Conservation (phyloP, 2,329 filamentous ascomycete species). For the Ophiostoma fasciatum region DNA sequence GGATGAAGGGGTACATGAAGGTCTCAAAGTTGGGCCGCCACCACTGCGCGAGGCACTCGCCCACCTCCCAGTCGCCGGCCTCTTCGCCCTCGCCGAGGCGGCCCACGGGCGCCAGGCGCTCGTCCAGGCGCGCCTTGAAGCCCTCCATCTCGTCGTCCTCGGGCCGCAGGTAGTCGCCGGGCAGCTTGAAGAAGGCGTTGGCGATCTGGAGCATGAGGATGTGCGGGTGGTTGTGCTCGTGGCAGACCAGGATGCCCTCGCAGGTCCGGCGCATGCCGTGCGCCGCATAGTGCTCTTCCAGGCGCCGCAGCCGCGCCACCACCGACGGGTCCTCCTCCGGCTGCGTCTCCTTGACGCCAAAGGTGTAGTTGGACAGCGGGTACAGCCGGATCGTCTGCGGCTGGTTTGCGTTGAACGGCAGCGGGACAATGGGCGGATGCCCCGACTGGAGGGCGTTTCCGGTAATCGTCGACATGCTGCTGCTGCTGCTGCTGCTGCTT, state of each 20-base stretch:
- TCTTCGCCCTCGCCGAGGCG: conserved; percentile 75
- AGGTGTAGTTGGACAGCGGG: conserved; percentile 96
- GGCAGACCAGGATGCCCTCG: conserved; percentile 92
- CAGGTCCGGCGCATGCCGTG: conserved; percentile 96
- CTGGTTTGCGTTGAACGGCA: conserved; percentile 78
- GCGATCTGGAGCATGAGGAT: conserved; percentile 98
- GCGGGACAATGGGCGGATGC: conserved; percentile 62
- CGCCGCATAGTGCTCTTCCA: conserved; percentile 87
- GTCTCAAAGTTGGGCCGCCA: conserved; percentile 99
- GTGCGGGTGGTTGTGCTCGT: conserved; percentile 98
- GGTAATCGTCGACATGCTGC: conserved; percentile 71
- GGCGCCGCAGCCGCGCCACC: conserved; percentile 73
- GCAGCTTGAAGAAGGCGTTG: conserved; percentile 98
- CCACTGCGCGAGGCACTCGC: conserved; percentile 93
- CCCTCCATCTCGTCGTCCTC: conserved; percentile 85
- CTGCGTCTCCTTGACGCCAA: conserved; percentile 95
- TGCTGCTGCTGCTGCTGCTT: not conserved
- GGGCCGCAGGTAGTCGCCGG: conserved; percentile 82
- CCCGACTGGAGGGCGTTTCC: conserved; percentile 60
- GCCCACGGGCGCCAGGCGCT: conserved; percentile 84
- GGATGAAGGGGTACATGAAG: conserved; percentile 98
- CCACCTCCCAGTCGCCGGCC: conserved; percentile 77
- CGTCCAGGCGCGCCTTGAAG: conserved; percentile 89
- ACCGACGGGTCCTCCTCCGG: conserved; percentile 96
- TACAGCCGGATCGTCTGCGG: conserved; percentile 81